These are phyloP conservation scores for Lolium rigidum DNA, from an alignment of 176 grass and related monocot species.

Conservation along the genomic window DNA sequence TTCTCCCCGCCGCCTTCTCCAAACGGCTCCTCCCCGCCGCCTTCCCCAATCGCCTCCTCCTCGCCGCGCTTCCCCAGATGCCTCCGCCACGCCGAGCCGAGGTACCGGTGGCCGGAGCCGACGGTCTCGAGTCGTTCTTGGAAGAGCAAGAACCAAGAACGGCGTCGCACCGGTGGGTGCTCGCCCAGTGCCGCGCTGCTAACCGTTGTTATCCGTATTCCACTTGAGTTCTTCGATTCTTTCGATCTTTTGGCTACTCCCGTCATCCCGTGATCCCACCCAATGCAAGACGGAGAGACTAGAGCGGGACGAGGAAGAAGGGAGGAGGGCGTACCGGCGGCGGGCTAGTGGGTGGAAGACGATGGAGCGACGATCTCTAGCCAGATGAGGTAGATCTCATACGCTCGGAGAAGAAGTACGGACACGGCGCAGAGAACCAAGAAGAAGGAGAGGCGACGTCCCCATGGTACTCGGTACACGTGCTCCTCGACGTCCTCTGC, in stretches of 20 bases:
- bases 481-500: too few species aligned
- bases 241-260: too few species aligned
- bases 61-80: not conserved
- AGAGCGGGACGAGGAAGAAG: not conserved
- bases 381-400: not conserved
- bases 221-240: not conserved
- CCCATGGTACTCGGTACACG: too few species aligned
- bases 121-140: not conserved
- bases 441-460: not conserved
- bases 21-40: not conserved
- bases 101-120: not conserved
- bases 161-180: not conserved
- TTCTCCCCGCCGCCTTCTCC: too few species aligned
- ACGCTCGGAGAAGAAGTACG: not conserved
- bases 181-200: not conserved
- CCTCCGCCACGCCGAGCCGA: not conserved
- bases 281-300: too few species aligned
- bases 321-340: not conserved
- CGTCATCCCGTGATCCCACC: too few species aligned
- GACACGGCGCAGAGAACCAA: not conserved
- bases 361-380: not conserved
- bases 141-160: conserved; percentile 10
- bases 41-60: not conserved
- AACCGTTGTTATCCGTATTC: not conserved
- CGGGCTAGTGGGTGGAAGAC: not conserved